Percentiles rank a stretch among this genome's conserved stretches.
Conservation (phyloP, 78 protist genomes). For the Monosiga brevicollis region DNA sequence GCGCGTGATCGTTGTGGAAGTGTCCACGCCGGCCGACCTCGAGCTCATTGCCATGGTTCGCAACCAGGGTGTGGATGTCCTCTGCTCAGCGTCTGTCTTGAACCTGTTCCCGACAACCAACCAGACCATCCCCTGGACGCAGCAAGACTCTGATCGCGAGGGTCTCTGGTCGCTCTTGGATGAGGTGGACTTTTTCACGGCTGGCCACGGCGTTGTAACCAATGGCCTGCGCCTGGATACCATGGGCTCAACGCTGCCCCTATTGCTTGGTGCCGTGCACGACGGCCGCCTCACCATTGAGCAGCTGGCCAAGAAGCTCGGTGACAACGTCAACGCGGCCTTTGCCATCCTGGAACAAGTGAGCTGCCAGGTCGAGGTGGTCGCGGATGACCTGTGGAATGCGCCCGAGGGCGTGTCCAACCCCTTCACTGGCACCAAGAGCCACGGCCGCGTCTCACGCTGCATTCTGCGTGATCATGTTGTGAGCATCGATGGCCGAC, state of each 20-base stretch:
- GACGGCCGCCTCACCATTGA: conserved; percentile 51
- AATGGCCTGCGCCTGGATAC: no score
- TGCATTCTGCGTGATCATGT: no score
- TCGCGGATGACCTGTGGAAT: conserved; percentile 47
- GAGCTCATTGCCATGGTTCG: background rate
- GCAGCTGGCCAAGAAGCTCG: conserved; percentile 8
- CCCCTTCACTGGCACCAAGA: background rate
- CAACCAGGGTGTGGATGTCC: background rate
- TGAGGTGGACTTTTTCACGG: background rate
- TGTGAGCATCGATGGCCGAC: no score
- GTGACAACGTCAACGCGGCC: conserved; percentile 26
- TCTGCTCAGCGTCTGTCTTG: background rate
- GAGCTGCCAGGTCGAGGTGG: conserved; percentile 50
- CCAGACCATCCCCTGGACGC: background rate
- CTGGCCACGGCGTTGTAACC: no score
- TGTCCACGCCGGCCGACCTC: background rate
- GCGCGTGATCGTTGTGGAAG: background rate
- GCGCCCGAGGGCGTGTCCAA: conserved; percentile 6
- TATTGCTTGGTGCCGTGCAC: conserved; percentile 48
- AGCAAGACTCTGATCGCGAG: background rate
- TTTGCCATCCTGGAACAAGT: conserved; percentile 47
- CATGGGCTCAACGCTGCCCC: conserved; percentile 50
- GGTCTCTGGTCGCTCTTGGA: background rate
- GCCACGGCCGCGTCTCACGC: background rate
- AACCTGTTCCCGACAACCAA: background rate